Evolutionary conservation across 2,329 filamentous ascomycete species (phyloP).

Genomic region (Aspergillus tamarii): DNA sequence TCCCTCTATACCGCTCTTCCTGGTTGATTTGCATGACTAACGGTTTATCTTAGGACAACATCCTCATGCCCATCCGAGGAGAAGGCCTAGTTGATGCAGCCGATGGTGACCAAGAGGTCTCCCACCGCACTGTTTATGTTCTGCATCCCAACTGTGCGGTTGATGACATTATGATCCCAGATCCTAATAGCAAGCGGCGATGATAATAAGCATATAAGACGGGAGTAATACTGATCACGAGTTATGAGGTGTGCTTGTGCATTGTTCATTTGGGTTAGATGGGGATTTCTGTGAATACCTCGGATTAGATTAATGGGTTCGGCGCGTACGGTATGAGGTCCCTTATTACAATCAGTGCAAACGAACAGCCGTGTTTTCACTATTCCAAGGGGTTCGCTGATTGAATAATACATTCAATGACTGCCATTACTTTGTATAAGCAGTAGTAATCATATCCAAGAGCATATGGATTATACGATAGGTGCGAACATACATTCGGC

Average conservation of each 20-base stretch:
- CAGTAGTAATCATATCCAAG: too few relatives aligned
- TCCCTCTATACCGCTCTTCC: not conserved
- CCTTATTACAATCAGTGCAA: not conserved
- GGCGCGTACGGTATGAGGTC: not conserved
- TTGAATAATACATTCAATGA: too few relatives aligned
- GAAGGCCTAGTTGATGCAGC: slow-evolving; percentile 84
- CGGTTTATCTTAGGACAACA: slow-evolving; percentile 54
- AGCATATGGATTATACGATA: too few relatives aligned
- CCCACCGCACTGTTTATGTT: slow-evolving; percentile 72
- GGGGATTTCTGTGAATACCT: slow-evolving; percentile 7
- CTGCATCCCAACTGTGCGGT: slow-evolving; percentile 92
- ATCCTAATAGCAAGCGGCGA: slow-evolving; percentile 11
- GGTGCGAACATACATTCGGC: too few relatives aligned
- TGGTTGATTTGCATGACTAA: not conserved
- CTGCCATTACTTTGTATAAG: too few relatives aligned
- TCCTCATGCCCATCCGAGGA: slow-evolving; percentile 68
- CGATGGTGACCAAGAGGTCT: slow-evolving; percentile 51
- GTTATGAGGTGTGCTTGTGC: slow-evolving; percentile 4
- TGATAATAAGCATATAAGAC: slow-evolving; percentile 25
- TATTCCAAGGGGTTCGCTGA: too few relatives aligned
- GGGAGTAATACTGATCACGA: slow-evolving; percentile 17
- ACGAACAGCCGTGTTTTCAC: not conserved
- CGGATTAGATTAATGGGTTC: slow-evolving; percentile 6
- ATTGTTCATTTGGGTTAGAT: slow-evolving; percentile 2
- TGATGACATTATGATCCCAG: slow-evolving; percentile 53